A percentile compares a stretch with the other conserved stretches of the same genome.
Evolutionary conservation across 1,284 basidiomycete species (phyloP).

Genomic region (Rhodotorula sp.): DNA sequence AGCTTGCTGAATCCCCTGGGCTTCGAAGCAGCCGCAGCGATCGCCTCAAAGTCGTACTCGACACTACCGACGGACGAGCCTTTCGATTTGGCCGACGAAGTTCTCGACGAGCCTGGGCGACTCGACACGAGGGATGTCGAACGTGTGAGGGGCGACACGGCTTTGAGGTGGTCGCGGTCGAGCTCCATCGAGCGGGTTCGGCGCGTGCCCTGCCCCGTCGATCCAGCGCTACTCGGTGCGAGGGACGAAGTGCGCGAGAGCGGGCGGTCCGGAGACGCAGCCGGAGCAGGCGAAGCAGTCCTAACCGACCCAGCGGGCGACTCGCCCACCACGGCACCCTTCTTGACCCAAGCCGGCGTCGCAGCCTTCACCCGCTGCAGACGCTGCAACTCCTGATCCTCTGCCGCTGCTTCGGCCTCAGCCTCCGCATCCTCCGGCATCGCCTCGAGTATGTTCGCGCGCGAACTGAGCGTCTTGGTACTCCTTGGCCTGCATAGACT

Average conservation of each 20-base stretch:
- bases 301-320: not conserved
- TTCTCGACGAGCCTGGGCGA: not conserved
- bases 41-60: constrained; percentile 7
- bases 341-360: constrained; percentile 8
- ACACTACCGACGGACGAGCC: not conserved
- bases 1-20: constrained; percentile 11
- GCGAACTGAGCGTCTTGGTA: constrained; percentile 12
- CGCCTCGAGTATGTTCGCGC: constrained; percentile 13
- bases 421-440: constrained; percentile 31
- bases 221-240: not conserved
- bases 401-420: constrained; percentile 17
- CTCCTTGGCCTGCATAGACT: constrained; percentile 20
- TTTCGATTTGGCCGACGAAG: not conserved
- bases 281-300: not conserved
- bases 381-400: not conserved
- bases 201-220: not conserved
- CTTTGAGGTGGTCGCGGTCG: not conserved
- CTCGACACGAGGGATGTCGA: constrained; percentile 4
- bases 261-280: not conserved
- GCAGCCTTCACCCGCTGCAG: not conserved
- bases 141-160: constrained; percentile 9
- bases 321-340: not conserved
- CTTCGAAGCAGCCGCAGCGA: not conserved
- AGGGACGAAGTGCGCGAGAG: constrained; percentile 1
- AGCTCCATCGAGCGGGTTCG: constrained; percentile 19